phyloP scores from a whole-genome alignment of 2,329 filamentous ascomycete species.

The Monosporascus sp. region DNA sequence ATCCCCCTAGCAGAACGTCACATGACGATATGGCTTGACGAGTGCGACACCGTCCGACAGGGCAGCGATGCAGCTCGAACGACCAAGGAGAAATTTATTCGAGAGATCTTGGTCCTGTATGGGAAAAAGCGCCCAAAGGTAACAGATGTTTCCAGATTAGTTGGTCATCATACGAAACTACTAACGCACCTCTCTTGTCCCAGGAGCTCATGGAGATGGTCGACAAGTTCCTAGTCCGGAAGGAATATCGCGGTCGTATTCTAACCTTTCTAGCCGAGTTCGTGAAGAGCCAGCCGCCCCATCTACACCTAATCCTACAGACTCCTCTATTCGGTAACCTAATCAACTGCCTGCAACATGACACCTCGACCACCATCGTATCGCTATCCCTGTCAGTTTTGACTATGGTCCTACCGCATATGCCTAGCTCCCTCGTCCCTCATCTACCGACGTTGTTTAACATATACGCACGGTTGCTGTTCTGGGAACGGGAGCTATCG shows the following conservation, averaged over 20 bases:
- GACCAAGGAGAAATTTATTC: conserved; percentile 45
- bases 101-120: conserved; percentile 49
- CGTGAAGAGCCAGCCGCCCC: conserved; percentile 70
- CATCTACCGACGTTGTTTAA: conserved; percentile 72
- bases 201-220: conserved; percentile 62
- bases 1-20: conserved; percentile 42
- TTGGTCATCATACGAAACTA: conserved; percentile 1
- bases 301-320: conserved; percentile 67
- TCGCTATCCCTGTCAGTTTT: conserved; percentile 68
- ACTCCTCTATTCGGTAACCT: conserved; percentile 68
- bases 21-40: conserved; percentile 52
- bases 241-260: conserved; percentile 57
- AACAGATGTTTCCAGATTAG: conserved; percentile 6
- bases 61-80: conserved; percentile 33
- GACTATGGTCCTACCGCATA: conserved; percentile 78
- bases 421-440: conserved; percentile 65
- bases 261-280: conserved; percentile 67
- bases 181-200: conserved; percentile 16
- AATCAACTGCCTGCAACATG: conserved; percentile 67
- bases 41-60: conserved; percentile 29
- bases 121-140: conserved; percentile 67
- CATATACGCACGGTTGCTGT: conserved; percentile 72
- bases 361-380: conserved; percentile 73
- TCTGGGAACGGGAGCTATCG: conserved; percentile 62
- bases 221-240: conserved; percentile 61